A percentile compares a stretch with the other conserved stretches of the same genome.
These are phyloP conservation scores for Centaurea solstitialis DNA, from an alignment of 129 eudicot species.

Conservation along the genomic window DNA sequence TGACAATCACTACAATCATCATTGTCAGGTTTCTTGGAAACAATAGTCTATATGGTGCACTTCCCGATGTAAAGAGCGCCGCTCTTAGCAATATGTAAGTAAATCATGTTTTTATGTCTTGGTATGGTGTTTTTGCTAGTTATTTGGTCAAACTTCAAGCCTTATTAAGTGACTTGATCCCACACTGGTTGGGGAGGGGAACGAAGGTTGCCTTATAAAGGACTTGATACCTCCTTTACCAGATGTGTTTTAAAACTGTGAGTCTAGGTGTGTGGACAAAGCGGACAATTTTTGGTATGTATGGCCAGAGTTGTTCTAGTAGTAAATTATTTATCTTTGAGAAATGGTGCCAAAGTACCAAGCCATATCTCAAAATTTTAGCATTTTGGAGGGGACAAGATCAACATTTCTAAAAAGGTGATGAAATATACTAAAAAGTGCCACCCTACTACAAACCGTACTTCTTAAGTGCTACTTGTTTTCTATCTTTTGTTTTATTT, in stretches of 20 bases:
- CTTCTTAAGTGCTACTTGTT: no score
- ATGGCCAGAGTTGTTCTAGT: no score
- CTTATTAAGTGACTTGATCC: no score
- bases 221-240: no score
- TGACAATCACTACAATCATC: not conserved
- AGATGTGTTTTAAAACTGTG: no score
- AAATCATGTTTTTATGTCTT: not conserved
- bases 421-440: not conserved
- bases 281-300: no score
- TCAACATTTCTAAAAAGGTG: not conserved
- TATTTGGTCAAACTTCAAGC: not conserved
- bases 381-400: not conserved
- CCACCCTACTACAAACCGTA: not conserved
- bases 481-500: no score
- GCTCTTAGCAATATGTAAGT: constrained; percentile 61
- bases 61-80: constrained; percentile 51
- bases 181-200: no score
- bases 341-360: not conserved
- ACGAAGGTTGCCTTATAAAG: no score
- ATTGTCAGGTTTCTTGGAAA: constrained; percentile 79
- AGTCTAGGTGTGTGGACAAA: no score
- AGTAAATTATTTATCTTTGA: not conserved
- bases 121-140: not conserved
- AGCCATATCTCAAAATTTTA: not conserved
- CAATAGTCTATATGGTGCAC: constrained; percentile 59